A percentile compares a stretch with the other conserved stretches of the same genome.
Conservation (phyloP, 2,329 filamentous ascomycete species). For the Cytospora paraplurivora region DNA sequence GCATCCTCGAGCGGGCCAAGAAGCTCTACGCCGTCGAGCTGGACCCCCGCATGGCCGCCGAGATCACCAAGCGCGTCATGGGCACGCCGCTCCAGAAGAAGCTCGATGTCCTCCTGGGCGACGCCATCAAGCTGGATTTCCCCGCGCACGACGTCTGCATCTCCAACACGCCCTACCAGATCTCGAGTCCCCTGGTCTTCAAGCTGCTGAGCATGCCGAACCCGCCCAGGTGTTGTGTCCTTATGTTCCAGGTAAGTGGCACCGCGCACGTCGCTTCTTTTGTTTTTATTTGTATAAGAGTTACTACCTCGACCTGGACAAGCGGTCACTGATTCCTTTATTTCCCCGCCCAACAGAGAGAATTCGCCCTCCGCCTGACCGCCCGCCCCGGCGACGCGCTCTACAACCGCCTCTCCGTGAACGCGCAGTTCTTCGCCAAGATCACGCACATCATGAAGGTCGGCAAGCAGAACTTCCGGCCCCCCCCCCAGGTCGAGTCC, state of each 20-base stretch:
- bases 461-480: slow-evolving; percentile 94
- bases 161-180: slow-evolving; percentile 75
- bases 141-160: slow-evolving; percentile 77
- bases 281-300: background rate
- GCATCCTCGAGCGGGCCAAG: slow-evolving; percentile 85
- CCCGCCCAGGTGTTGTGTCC: slow-evolving; percentile 79
- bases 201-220: slow-evolving; percentile 80
- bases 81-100: slow-evolving; percentile 82
- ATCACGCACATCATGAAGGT: slow-evolving; percentile 84
- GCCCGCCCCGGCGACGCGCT: slow-evolving; percentile 85
- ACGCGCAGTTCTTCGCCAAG: slow-evolving; percentile 83
- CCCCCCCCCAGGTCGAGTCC: slow-evolving; percentile 88
- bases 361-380: slow-evolving; percentile 88
- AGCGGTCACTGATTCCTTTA: too few relatives aligned
- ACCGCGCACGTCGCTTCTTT: too few relatives aligned
- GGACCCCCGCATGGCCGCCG: slow-evolving; percentile 60
- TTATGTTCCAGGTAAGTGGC: slow-evolving; percentile 77
- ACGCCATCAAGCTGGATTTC: slow-evolving; percentile 86
- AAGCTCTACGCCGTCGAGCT: slow-evolving; percentile 83
- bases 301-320: slow-evolving; percentile 59
- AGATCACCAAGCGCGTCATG: slow-evolving; percentile 81
- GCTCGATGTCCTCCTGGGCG: slow-evolving; percentile 85
- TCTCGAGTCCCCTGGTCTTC: slow-evolving; percentile 75
- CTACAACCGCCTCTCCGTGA: slow-evolving; percentile 88
- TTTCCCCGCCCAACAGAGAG: too few relatives aligned